These are phyloP conservation scores for Backusella westeae DNA, from an alignment of 192 early-diverging fungal species.

Conservation along the genomic window DNA sequence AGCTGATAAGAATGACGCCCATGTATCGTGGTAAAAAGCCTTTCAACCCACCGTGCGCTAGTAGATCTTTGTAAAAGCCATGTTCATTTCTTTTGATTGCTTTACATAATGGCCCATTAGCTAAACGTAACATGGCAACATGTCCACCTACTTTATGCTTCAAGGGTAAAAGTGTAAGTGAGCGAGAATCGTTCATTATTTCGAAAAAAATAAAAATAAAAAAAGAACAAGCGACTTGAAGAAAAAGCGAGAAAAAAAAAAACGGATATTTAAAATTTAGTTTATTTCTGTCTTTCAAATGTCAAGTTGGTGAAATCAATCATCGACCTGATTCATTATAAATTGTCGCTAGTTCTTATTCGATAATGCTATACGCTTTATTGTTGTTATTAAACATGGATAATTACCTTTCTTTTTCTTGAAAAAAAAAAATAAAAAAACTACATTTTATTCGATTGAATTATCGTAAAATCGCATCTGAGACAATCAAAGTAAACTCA, in stretches of 20 bases:
- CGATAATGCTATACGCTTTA: too few species aligned
- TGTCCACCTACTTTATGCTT: constrained; percentile 18
- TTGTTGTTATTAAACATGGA: too few species aligned
- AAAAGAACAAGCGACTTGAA: not conserved
- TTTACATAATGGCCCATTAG: constrained; percentile 14
- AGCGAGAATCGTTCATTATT: not conserved
- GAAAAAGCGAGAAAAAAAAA: not conserved
- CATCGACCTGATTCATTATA: too few species aligned
- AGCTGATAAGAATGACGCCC: constrained; percentile 9
- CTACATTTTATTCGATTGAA: too few species aligned
- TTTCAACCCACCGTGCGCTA: not conserved
- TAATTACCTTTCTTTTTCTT: too few species aligned
- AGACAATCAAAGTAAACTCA: too few species aligned
- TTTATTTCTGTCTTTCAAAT: too few species aligned
- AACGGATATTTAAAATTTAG: not conserved
- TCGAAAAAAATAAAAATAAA: too few species aligned
- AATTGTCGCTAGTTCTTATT: too few species aligned
- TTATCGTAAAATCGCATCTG: too few species aligned
- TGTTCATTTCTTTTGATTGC: constrained; percentile 13
- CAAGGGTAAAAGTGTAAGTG: constrained; percentile 13
- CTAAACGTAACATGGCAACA: constrained; percentile 16
- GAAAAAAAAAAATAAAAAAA: too few species aligned
- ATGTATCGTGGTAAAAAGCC: constrained; percentile 9
- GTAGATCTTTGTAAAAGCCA: not conserved
- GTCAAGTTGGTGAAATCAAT: too few species aligned